Base-by-base conservation (phyloP, 2,329 filamentous ascomycete genomes). In the Nigrospora oryzae region DNA sequence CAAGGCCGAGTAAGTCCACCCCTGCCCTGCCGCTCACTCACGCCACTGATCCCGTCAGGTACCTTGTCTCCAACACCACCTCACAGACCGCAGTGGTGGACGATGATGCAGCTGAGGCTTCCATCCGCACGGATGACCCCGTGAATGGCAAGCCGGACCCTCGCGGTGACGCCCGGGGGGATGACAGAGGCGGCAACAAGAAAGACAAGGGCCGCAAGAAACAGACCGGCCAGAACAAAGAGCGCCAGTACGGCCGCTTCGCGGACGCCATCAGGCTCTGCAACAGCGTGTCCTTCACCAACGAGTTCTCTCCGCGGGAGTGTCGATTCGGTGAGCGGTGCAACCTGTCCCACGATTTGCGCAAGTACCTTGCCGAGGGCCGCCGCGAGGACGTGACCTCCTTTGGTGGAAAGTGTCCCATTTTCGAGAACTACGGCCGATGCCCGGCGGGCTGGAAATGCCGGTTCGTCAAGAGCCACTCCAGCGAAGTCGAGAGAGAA, bases 401-500 rank as follows among this genome's bases (percentile, higher is more conserved):
- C 0, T 84, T 95, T 56, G 75, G 73, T 36, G 85, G 87, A 7
- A 73, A 84, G 49, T 98, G 93, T 58, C 91, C 90, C 1, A 77
- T 95, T 10, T 96, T 81, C 63, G 83, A 87, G 52, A 71, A 73
- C 14, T 79, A 84, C 51, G 90, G 90, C 12, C 79, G 74, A 49
- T 98, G 93, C 56, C 75, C 79, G 40, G 79, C 84, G 13, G 93
- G 93, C 6, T 98, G 91, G 90, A 95, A 91, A 62, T 98, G 93
- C 62, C 84, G 91, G 17, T 95, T 96, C 59, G 85, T 88, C 32
- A 77, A 77, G 50, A 94, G 88, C 50, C 93, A 98, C 65, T 93
- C 89, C 56, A 75, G 82, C 50, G 91, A 97, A 65, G 66, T 86
- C 19, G 79, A 86, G 52, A 80, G 73, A 16, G 81, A 83, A 44